Evolutionary conservation across 2,329 filamentous ascomycete species (phyloP).

Genomic region (Furcasterigmium sp.): DNA sequence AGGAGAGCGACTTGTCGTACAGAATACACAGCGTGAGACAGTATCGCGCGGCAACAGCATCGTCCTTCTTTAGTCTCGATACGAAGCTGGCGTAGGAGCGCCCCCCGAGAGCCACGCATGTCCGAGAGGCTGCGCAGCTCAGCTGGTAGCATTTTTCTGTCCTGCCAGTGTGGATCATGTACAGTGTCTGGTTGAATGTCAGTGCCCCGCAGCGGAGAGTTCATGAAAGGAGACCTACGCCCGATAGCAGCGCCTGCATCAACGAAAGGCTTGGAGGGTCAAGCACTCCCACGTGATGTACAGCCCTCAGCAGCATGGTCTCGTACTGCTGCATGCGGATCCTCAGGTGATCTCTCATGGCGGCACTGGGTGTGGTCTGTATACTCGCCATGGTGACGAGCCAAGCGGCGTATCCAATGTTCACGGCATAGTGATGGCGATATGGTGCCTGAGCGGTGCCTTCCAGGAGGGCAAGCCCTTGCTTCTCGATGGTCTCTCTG

Average conservation of each 20-base stretch:
- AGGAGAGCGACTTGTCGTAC: conserved; percentile 2
- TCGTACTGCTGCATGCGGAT: background rate
- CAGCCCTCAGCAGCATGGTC: background rate
- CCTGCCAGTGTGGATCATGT: conserved; percentile 2
- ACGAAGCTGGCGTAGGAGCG: background rate
- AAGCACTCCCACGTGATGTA: conserved; percentile 1
- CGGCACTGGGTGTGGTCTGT: background rate
- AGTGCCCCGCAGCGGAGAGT: background rate
- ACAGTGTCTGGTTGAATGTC: background rate
- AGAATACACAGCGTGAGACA: conserved; percentile 1
- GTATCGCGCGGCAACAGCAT: background rate
- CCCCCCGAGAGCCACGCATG: background rate
- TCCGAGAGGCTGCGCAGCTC: background rate
- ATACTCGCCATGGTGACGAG: background rate
- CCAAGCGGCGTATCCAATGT: conserved; percentile 1
- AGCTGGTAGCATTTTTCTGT: conserved; percentile 1
- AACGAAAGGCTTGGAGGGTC: background rate
- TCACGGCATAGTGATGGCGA: conserved; percentile 1
- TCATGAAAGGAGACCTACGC: background rate
- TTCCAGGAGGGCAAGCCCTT: conserved; percentile 1
- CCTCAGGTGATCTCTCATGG: conserved; percentile 1
- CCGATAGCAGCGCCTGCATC: background rate
- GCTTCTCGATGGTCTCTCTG: background rate
- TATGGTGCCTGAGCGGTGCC: background rate
- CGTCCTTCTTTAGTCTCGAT: background rate